Conservation (phyloP, 495 filamentous ascomycete genomes). For the Niebla homalea region DNA sequence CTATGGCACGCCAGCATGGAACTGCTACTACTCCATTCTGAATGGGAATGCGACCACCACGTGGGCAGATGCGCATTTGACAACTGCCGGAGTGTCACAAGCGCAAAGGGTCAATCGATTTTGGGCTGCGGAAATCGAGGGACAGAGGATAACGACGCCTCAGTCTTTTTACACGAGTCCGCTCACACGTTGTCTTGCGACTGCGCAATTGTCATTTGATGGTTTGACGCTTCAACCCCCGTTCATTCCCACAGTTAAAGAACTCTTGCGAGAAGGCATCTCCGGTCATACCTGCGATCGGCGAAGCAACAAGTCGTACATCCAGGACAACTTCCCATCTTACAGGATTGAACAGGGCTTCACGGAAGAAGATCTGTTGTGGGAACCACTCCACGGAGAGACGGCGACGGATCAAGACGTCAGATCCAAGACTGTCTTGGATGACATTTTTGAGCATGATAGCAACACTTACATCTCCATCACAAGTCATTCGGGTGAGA, state of each 20-base stretch:
- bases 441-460: constrained; percentile 50
- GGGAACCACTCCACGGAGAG: constrained; percentile 43
- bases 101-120: constrained; percentile 48
- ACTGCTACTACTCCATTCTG: constrained; percentile 62
- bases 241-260: constrained; percentile 54
- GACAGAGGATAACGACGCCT: constrained; percentile 47
- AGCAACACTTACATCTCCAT: constrained; percentile 49
- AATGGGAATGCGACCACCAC: constrained; percentile 50
- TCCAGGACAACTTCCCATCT: constrained; percentile 41
- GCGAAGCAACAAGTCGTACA: constrained; percentile 42
- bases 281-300: constrained; percentile 72
- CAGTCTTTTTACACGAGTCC: constrained; percentile 57
- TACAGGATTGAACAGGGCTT: constrained; percentile 54
- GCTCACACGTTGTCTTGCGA: constrained; percentile 51
- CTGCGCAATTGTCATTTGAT: constrained; percentile 47
- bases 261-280: constrained; percentile 58
- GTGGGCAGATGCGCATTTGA: constrained; percentile 64
- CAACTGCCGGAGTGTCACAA: constrained; percentile 43
- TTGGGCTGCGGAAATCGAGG: constrained; percentile 42
- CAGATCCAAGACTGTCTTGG: constrained; percentile 41
- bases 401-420: constrained; percentile 39
- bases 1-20: constrained; percentile 54
- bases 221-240: constrained; percentile 32
- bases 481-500: constrained; percentile 58
- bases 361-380: constrained; percentile 45